These are phyloP conservation scores for Globisporangium orthogonon DNA, from an alignment of 352 stramenopile genomes.

Conservation along the genomic window DNA sequence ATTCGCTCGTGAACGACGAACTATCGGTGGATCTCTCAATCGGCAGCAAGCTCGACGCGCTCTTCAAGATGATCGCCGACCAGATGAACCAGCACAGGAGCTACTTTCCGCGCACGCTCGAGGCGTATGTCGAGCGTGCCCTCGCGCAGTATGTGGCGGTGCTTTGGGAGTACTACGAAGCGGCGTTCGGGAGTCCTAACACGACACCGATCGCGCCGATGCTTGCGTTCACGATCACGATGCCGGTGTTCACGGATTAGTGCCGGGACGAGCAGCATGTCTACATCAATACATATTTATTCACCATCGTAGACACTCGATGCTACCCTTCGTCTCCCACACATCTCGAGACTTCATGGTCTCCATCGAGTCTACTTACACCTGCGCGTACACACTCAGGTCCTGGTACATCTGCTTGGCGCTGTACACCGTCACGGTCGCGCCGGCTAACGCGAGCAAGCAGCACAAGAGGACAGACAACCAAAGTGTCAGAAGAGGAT, in stretches of 20 bases:
- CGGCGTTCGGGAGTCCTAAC: slow-evolving; percentile 44
- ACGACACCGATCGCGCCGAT: slow-evolving; percentile 49
- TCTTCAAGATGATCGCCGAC: slow-evolving; percentile 85
- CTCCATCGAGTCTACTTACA: slow-evolving; percentile 6
- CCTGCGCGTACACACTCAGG: slow-evolving; percentile 70
- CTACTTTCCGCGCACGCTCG: slow-evolving; percentile 59
- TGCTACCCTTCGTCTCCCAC: too few relatives aligned
- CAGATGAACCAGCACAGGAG: slow-evolving; percentile 33
- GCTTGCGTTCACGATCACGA: slow-evolving; percentile 78
- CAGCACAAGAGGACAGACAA: slow-evolving; percentile 1
- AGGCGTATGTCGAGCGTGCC: slow-evolving; percentile 69
- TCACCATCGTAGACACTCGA: too few relatives aligned
- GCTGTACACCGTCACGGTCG: slow-evolving; percentile 70
- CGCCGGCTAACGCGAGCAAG: slow-evolving; percentile 27
- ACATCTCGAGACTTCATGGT: background rate
- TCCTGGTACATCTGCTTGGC: slow-evolving; percentile 70
- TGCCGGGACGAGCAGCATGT: background rate
- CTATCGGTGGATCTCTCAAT: slow-evolving; percentile 79
- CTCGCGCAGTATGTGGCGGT: slow-evolving; percentile 75
- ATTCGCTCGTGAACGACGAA: slow-evolving; percentile 72
- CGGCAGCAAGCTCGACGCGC: slow-evolving; percentile 74
- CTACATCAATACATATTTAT: background rate
- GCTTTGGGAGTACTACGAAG: slow-evolving; percentile 79
- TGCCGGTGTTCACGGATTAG: slow-evolving; percentile 64
- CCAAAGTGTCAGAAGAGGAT: too few relatives aligned